Evolutionary conservation across 495 filamentous ascomycete species (phyloP), one percentile per base, ranked within the genome.

Genomic region (Cercophora samala): DNA sequence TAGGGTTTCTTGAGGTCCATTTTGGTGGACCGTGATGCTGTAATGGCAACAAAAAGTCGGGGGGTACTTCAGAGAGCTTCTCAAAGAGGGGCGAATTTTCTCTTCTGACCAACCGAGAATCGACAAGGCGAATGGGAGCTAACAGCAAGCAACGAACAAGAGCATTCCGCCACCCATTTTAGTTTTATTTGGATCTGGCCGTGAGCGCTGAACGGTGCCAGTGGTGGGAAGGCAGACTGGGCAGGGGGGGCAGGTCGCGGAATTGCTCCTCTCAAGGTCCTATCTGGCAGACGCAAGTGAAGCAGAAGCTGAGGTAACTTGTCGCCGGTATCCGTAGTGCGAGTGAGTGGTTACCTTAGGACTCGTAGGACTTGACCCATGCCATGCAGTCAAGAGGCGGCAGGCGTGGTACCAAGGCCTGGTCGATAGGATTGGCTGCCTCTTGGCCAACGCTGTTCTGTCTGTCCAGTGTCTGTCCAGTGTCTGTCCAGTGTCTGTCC

Each of bases 111-210:
- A 46, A 46, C 37, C 37, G 37, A 46, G 4, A 29, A 13, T 9
- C 15, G 37, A 46, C 37, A 46, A 13, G 37, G 37, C 15, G 37
- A 46, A 9, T 46, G 37, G 11, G 15, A 46, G 37, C 62, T 63
- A 67, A 64, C 24, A 9, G 37, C 37, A 46, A 46, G 37, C 65
- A 60, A 70, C 58, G 23, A 58, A 18, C 52, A 68, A 65, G 67
- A 66, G 69, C 64, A 74, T 74, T 29, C 74, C 73, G 70, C 73
- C 75, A 77, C 70, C 68, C 71, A 74, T 74, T 76, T 75, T 76
- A 74, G 72, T 73, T 76, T 73, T 74, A 71, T 64, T 66, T 64
- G 26, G 42, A 63, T 64, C 60, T 8, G 9, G 58, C 5, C 42
- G 32, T 63, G 62, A 37, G 58, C 23, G 66, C 21, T 26, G 71